These are phyloP conservation scores for Xylariaceae sp. DNA, from an alignment of 2,329 filamentous ascomycete genomes.

Conservation along the genomic window DNA sequence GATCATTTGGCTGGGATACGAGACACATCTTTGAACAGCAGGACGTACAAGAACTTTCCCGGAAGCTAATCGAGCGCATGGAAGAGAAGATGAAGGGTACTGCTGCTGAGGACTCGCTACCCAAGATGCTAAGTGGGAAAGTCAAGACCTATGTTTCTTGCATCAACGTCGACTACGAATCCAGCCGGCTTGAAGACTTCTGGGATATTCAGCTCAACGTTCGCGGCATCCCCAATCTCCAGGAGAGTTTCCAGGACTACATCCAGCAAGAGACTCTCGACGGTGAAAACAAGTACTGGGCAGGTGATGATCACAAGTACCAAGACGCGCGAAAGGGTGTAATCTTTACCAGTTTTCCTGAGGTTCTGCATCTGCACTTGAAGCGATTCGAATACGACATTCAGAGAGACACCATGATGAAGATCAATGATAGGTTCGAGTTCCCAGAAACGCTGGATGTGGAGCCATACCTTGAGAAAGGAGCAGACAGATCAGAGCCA, in stretches of 20 bases:
- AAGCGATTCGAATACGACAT: slow-evolving; percentile 99
- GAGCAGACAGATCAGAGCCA: slow-evolving; percentile 81
- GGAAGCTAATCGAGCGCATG: slow-evolving; percentile 95
- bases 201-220: slow-evolving; percentile 99
- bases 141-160: slow-evolving; percentile 99
- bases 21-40: slow-evolving; percentile 98
- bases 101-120: slow-evolving; percentile 80
- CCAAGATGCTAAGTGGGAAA: slow-evolving; percentile 92
- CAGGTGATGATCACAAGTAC: slow-evolving; percentile 81
- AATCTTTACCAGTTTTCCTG: slow-evolving; percentile 93
- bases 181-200: slow-evolving; percentile 91
- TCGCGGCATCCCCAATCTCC: slow-evolving; percentile 84
- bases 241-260: slow-evolving; percentile 95
- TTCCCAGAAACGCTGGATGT: slow-evolving; percentile 84
- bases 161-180: slow-evolving; percentile 98
- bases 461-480: slow-evolving; percentile 79
- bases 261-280: slow-evolving; percentile 95
- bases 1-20: slow-evolving; percentile 97
- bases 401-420: slow-evolving; percentile 96
- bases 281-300: slow-evolving; percentile 97
- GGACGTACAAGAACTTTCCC: slow-evolving; percentile 93
- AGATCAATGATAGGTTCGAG: slow-evolving; percentile 91
- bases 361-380: slow-evolving; percentile 89
- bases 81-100: slow-evolving; percentile 99
- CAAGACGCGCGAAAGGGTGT: slow-evolving; percentile 98